Evolutionary conservation across 2,329 filamentous ascomycete species (phyloP).

Genomic region (Epichloe gansuensis): DNA sequence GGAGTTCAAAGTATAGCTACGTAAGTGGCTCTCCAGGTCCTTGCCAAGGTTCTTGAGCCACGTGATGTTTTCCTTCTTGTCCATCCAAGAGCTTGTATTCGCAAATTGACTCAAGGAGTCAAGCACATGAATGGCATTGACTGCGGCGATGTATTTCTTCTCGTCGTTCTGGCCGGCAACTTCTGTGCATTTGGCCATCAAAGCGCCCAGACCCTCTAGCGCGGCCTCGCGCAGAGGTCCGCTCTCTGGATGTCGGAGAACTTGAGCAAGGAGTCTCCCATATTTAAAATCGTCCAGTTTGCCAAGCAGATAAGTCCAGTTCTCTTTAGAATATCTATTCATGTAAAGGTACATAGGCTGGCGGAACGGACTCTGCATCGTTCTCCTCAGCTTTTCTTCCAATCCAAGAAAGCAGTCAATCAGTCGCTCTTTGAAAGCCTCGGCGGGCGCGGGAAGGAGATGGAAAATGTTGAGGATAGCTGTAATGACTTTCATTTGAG

Average conservation of each 20-base stretch:
- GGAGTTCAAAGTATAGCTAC: conserved; percentile 55
- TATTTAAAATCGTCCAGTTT: conserved; percentile 77
- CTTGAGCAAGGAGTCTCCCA: conserved; percentile 82
- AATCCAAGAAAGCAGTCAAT: conserved; percentile 85
- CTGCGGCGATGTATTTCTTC: conserved; percentile 53
- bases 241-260: conserved; percentile 66
- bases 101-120: conserved; percentile 62
- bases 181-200: conserved; percentile 57
- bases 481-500: conserved; percentile 86
- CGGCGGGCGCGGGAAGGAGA: conserved; percentile 79
- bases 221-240: conserved; percentile 62
- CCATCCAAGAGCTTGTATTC: conserved; percentile 58
- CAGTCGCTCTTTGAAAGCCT: conserved; percentile 79
- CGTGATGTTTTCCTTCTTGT: conserved; percentile 46
- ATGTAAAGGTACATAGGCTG: conserved; percentile 85
- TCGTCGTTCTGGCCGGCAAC: conserved; percentile 54
- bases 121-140: conserved; percentile 81
- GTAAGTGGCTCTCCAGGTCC: conserved; percentile 64
- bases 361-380: conserved; percentile 83
- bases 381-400: conserved; percentile 73
- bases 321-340: conserved; percentile 82
- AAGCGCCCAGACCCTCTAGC: conserved; percentile 56
- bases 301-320: conserved; percentile 68
- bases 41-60: conserved; percentile 59
- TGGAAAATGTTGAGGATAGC: conserved; percentile 97